Base-by-base conservation (phyloP, 169 alveolate genomes). In the Pseudocohnilembus persalinus region DNA sequence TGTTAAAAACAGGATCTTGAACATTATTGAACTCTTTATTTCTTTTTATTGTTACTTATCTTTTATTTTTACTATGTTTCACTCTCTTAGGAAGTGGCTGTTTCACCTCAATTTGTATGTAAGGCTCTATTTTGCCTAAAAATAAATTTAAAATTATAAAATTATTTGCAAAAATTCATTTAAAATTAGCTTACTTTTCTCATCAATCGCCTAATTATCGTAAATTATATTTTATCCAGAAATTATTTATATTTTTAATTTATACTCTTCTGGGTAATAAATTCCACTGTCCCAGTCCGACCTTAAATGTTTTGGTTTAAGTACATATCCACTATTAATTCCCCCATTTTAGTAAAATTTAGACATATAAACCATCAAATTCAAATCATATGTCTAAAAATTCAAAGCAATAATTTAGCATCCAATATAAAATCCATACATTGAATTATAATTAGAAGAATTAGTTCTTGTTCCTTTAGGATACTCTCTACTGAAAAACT, bases 391-490 rank as follows among this genome's bases (percentile, higher is more conserved):
- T 20, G 91, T 92, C 85, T 94, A 88, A 74, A 89, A 91, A 83
- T 94, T 94, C 11, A 94, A 77, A 4, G 97, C 97, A 49, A 93
- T 88, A 64, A 92, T 88, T 85, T 94, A 88, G 25, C 94, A 89
- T 29, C 97, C 97, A 28, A 83, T 34, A 6, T 83, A 81, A 91
- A 94, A 94, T 32, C 92, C 88, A 1, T 83, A 77, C 1, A 88
- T 77, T 30, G 95, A 95, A 82, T 90, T 84, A 79, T 88, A 94
- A 79, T 94, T 94, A 6, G 95, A 91, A 31, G 96, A 92, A 81
- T 92, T 90, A 29, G 91, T 82, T 49, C 97, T 83, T 25, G 85
- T 35, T 1, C 97, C 97, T 84, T 87, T 90, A 0, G 97, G 97
- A 82, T 94, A 94, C 1, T 91, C 88, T 85, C 95, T 91, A 29